These are phyloP conservation scores for Syzygium malaccense DNA, from an alignment of 441 rosid species.

Conservation along the genomic window DNA sequence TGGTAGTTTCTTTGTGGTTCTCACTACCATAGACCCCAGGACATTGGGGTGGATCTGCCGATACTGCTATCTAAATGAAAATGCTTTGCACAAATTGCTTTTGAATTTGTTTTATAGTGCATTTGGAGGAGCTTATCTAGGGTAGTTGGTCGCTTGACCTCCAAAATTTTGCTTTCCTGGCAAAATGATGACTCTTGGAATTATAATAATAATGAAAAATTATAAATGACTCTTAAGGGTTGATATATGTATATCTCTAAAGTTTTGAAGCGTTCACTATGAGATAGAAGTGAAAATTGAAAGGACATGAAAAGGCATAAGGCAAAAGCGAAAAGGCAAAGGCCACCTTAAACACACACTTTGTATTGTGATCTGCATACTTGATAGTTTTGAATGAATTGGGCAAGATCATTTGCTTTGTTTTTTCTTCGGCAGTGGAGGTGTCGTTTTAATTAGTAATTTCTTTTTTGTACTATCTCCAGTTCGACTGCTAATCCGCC, in stretches of 20 bases:
- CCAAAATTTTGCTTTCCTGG: not conserved
- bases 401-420: not conserved
- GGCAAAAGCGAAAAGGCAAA: not conserved
- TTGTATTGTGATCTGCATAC: not conserved
- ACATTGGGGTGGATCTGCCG: not conserved
- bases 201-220: not conserved
- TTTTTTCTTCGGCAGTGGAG: not conserved
- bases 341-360: not conserved
- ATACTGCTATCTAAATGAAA: not conserved
- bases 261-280: not conserved
- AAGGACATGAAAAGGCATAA: not conserved
- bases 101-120: not conserved
- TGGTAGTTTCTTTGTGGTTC: not conserved
- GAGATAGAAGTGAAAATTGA: not conserved
- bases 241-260: not conserved
- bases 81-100: not conserved
- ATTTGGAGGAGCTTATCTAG: not conserved
- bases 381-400: not conserved
- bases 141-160: not conserved
- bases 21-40: not conserved
- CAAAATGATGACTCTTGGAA: not conserved
- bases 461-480: slow-evolving; percentile 9
- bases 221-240: not conserved
- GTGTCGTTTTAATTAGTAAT: not conserved
- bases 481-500: slow-evolving; percentile 93